phyloP scores from a whole-genome alignment of 345 rosid genomes.

The Nasturtium officinale region DNA sequence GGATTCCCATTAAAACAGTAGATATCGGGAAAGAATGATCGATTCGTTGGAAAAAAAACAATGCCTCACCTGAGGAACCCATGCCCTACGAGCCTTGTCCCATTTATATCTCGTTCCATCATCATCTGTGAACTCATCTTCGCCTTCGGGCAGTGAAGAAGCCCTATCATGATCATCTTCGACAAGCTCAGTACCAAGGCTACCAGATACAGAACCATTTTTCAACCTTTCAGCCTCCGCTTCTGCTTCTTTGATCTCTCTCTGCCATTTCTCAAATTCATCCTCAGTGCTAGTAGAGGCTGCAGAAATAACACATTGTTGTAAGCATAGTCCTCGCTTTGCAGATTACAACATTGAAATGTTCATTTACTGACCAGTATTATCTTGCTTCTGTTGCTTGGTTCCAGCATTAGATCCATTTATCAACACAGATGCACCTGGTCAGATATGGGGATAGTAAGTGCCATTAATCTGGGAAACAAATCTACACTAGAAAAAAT shows the following conservation, averaged over 20 bases:
- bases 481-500: slow-evolving; percentile 15
- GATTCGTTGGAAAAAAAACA: not conserved
- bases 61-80: slow-evolving; percentile 89
- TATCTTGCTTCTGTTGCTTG: slow-evolving; percentile 34
- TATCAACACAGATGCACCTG: slow-evolving; percentile 28
- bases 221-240: slow-evolving; percentile 59
- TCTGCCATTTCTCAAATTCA: slow-evolving; percentile 91
- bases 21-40: not conserved
- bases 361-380: slow-evolving; percentile 20
- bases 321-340: slow-evolving; percentile 35
- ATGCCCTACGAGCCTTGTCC: slow-evolving; percentile 71
- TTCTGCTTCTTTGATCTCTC: slow-evolving; percentile 77
- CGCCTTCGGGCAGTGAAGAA: slow-evolving; percentile 81
- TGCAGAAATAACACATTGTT: slow-evolving; percentile 44
- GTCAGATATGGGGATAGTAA: slow-evolving; percentile 22
- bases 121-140: slow-evolving; percentile 92
- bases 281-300: slow-evolving; percentile 55
- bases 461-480: slow-evolving; percentile 2
- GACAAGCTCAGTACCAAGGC: slow-evolving; percentile 33
- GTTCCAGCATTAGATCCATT: slow-evolving; percentile 34
- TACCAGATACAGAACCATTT: slow-evolving; percentile 49
- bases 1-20: not conserved
- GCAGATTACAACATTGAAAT: not conserved
- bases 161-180: slow-evolving; percentile 48
- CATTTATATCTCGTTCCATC: slow-evolving; percentile 91